These are phyloP conservation scores for Arxiozyma heterogenica DNA, from an alignment of 1,139 yeast genomes.

Conservation along the genomic window DNA sequence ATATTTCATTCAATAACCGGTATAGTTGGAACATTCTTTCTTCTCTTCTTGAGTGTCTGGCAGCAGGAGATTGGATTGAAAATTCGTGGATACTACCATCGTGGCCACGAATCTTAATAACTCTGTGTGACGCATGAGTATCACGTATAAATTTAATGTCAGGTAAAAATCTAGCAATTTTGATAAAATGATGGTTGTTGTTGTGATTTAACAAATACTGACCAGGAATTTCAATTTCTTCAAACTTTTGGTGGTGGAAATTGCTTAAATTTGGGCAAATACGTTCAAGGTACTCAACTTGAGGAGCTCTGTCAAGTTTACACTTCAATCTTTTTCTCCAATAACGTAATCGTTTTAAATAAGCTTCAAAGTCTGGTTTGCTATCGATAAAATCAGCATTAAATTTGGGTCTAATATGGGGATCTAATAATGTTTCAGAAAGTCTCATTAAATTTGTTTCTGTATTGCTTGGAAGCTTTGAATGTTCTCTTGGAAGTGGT, in stretches of 20 bases:
- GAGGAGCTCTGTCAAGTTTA: conserved; percentile 74
- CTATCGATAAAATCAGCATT: conserved; percentile 83
- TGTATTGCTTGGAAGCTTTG: conserved; percentile 82
- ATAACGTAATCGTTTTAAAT: conserved; percentile 69
- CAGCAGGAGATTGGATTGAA: conserved; percentile 97
- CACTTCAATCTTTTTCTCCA: conserved; percentile 95
- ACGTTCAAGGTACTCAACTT: conserved; percentile 68
- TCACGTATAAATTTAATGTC: conserved; percentile 84
- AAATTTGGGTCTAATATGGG: conserved; percentile 81
- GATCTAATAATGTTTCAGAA: conserved; percentile 89
- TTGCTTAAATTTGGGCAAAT: conserved; percentile 92
- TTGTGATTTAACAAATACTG: conserved; percentile 83
- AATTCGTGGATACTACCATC: conserved; percentile 89
- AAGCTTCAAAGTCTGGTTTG: conserved; percentile 83
- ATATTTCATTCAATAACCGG: conserved; percentile 74
- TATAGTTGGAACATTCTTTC: conserved; percentile 88
- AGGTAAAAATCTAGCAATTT: conserved; percentile 88
- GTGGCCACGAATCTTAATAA: conserved; percentile 83
- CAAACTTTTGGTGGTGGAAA: conserved; percentile 96
- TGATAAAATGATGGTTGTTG: conserved; percentile 76
- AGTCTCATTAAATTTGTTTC: conserved; percentile 83
- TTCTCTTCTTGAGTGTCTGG: conserved; percentile 93
- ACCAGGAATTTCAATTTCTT: conserved; percentile 95
- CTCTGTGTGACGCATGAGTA: conserved; percentile 83
- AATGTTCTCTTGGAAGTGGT: conserved; percentile 79